A percentile compares a stretch with the other conserved stretches of the same genome.
These are phyloP conservation scores for Mortierella sp. DNA, from an alignment of 371 early-diverging fungal species.

Conservation along the genomic window DNA sequence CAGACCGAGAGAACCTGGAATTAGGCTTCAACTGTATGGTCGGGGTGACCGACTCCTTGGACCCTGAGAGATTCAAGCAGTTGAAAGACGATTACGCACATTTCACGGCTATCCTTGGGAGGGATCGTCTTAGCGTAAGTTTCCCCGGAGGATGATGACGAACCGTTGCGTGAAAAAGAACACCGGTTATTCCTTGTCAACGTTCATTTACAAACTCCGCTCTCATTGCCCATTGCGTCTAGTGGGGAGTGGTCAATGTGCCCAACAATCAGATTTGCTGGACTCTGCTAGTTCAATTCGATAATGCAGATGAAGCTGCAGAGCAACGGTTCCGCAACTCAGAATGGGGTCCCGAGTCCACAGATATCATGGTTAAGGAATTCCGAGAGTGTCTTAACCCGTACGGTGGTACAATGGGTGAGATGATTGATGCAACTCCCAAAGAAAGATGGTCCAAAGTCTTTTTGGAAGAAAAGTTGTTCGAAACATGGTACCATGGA, in stretches of 20 bases:
- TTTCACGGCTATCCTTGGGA: conserved; percentile 11
- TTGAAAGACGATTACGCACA: conserved; percentile 7
- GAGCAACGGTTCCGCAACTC: conserved; percentile 34
- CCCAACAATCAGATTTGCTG: conserved; percentile 26
- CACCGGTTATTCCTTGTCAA: too few relatives aligned
- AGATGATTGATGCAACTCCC: conserved; percentile 30
- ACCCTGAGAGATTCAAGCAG: conserved; percentile 9
- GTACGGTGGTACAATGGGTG: conserved; percentile 30
- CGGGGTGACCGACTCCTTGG: conserved; percentile 18
- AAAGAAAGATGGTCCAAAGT: conserved; percentile 24
- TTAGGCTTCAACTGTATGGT: conserved; percentile 19
- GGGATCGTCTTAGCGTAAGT: conserved; percentile 1
- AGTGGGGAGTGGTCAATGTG: conserved; percentile 20
- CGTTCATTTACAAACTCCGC: too few relatives aligned
- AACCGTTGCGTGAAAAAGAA: too few relatives aligned
- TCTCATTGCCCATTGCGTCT: too few relatives aligned
- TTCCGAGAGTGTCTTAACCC: conserved; percentile 11
- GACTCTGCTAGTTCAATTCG: conserved; percentile 16
- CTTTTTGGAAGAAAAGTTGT: conserved; percentile 34
- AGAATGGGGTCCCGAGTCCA: conserved; percentile 26
- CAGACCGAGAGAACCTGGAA: conserved; percentile 10
- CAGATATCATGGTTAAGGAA: conserved; percentile 11
- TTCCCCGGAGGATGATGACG: too few relatives aligned
- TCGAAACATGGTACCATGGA: conserved; percentile 29
- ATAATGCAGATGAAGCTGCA: conserved; percentile 6